Base-by-base conservation (phyloP, 78 protist species). In the Mantamonas sphyraenae region DNA sequence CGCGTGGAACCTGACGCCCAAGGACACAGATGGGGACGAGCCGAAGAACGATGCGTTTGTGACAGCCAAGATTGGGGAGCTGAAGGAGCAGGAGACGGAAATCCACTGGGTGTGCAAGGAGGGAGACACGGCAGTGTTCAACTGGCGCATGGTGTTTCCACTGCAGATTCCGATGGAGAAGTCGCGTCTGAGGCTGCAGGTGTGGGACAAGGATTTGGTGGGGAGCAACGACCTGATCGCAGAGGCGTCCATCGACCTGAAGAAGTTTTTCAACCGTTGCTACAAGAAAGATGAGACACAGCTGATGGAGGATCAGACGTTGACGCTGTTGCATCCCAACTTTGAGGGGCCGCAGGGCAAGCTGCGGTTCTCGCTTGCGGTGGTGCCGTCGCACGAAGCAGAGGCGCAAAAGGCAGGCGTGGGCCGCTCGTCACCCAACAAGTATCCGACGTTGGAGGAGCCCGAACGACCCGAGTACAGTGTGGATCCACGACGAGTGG, bases 201-300 rank as follows among this genome's bases (percentile, higher is more conserved):
- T 74, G 10, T 74, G 78, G 78, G 78, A 74, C 58, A 56, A 74
- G 68, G 71, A 74, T 34, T 8, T 74, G 17, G 55, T 74, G 43
- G 26, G 30, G 31, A 61, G 72, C 26, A 74, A 74, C 53, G 78
- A 59, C 59, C 7, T 30, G n/a, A 74, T 74, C 4, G 78, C 71
- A 7, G 78, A 74, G 53, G 78, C 73, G 42, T 9, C 16, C 24
- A 14, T 74, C 59, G 30, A 74, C 31, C 78, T 74, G 50, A 4
- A 9, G 5, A 37, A 60, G 33, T 14, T 74, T 9, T 43, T 74
- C 56, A 74, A 74, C 31, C 9, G 8, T 14, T 67, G 66, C 31
- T 56, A 74, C 61, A 71, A 12, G n/a, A 7, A 14, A 33, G 66
- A 74, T 3, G 9, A 31, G 10, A 10, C 34, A 10, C 40, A 9